Base-by-base conservation (phyloP, 106 monocot genomes). In the Cymbidium sinense region DNA sequence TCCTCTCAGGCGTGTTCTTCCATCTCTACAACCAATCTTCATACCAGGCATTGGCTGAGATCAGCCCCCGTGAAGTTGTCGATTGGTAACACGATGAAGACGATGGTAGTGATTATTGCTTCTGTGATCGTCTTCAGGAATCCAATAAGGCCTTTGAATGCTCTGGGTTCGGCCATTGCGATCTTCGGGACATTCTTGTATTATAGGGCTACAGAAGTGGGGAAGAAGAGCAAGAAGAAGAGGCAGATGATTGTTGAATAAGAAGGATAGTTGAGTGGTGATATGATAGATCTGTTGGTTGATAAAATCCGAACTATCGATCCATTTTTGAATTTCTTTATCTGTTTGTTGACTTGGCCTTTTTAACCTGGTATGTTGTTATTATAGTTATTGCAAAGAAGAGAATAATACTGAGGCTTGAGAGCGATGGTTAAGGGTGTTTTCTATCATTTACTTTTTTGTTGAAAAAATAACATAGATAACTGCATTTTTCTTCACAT, bases 1-100 rank as follows among this genome's bases (percentile, higher is more conserved):
- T 86, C 21, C 15, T 88, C 9, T 88, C 87, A 2, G 85, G 90
- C 31, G 79, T 90, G 43, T 90, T 90, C 69, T 90, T 88, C 76
- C 90, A 90, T 77, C 79, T 90, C n/a, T 90, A 88, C 69, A 90
- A 90, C 69, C 90, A 90, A 80, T 76, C 85, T 7, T 90, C 85
- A 19, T 90, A 90, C 76, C 85, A 86, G 80, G 87, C 87, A 43
- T 74, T 87, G 50, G 85, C 87, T 25, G 65, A 82, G 69, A 88
- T 87, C 28, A 87, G 85, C 36, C 36, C 87, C 87, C 0, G 74
- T 90, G 21, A 83, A 81, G 0, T 90, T 90, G 75, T 87, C 87
- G 0, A 85, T 90, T 9, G 90, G 90, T 21, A 86, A 90, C 71
- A 86, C 87, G 7, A 90, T 90, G 90, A 90, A 88, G 83, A 70